These are phyloP conservation scores for Fusarium sp. DNA, from an alignment of 2,329 filamentous ascomycete species.

Conservation along the genomic window DNA sequence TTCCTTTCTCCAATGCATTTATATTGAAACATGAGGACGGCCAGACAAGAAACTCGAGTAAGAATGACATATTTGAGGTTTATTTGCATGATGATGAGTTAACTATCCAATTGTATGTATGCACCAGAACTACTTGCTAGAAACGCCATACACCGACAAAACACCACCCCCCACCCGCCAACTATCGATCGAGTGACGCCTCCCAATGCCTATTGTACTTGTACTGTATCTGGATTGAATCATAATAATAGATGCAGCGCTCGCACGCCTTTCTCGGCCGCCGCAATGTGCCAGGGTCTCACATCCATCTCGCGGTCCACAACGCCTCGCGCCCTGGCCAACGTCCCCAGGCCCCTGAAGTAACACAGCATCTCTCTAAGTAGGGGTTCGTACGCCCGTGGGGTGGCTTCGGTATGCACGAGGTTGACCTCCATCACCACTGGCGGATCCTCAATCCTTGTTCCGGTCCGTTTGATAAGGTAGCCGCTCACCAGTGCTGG, in stretches of 20 bases:
- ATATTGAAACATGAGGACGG: too few species aligned
- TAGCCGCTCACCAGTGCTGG: conserved; percentile 74
- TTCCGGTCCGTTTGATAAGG: conserved; percentile 72
- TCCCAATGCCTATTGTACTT: conserved; percentile 14
- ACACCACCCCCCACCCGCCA: not conserved
- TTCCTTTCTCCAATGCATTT: too few species aligned
- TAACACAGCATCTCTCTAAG: conserved; percentile 77
- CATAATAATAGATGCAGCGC: conserved; percentile 75
- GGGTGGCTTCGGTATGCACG: conserved; percentile 65
- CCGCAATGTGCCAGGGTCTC: conserved; percentile 83
- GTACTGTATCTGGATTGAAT: conserved; percentile 36
- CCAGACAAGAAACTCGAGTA: not conserved
- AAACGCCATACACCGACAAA: conserved; percentile 32
- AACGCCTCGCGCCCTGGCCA: conserved; percentile 75
- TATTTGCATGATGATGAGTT: conserved; percentile 7
- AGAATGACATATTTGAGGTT: not conserved
- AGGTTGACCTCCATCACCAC: conserved; percentile 74
- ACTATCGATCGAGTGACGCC: conserved; percentile 25
- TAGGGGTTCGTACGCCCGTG: conserved; percentile 70
- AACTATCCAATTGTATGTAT: conserved; percentile 23
- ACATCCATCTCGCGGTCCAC: conserved; percentile 69
- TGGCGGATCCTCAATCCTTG: conserved; percentile 67
- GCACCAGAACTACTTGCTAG: conserved; percentile 6
- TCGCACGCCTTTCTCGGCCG: conserved; percentile 75
- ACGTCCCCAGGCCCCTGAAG: conserved; percentile 75